Evolutionary conservation across 768 basidiomycete genomes (phyloP).

Genomic region (Agrocybe pediades): DNA sequence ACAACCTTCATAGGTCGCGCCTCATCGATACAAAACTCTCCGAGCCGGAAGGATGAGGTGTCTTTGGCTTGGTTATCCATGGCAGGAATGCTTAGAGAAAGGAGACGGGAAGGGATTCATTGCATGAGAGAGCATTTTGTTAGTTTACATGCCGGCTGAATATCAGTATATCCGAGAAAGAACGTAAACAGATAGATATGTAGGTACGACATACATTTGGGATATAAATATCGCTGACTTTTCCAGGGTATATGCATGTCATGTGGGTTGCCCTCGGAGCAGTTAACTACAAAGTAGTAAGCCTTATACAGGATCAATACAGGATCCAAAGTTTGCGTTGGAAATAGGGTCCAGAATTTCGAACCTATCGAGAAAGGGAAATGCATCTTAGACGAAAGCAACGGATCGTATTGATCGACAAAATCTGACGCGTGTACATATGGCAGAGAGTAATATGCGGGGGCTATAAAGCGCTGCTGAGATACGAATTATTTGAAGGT

Average conservation of each 20-base stretch:
- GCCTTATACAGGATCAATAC: too few species aligned
- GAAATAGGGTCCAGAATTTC: neutral
- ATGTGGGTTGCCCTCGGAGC: too few species aligned
- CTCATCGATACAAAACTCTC: conserved; percentile 53
- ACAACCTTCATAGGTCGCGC: conserved; percentile 55
- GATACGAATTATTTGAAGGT: conserved; percentile 14
- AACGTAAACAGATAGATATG: neutral
- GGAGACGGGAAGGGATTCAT: neutral
- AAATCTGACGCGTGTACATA: conserved; percentile 5
- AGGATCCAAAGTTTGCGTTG: neutral
- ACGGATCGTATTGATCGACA: neutral
- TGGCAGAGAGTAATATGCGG: neutral
- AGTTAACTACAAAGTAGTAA: too few species aligned
- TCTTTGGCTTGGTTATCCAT: neutral
- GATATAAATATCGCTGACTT: neutral
- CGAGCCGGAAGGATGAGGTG: conserved; percentile 27
- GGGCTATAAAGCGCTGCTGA: neutral
- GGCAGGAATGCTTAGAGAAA: neutral
- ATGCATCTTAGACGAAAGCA: neutral
- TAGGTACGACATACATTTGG: neutral
- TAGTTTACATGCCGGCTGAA: neutral
- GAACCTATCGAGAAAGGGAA: too few species aligned
- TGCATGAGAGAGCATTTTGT: neutral
- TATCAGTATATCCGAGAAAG: neutral
- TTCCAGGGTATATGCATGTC: neutral